phyloP scores from a whole-genome alignment of 2,329 filamentous ascomycete species.

The Calonectria pauciramosa region DNA sequence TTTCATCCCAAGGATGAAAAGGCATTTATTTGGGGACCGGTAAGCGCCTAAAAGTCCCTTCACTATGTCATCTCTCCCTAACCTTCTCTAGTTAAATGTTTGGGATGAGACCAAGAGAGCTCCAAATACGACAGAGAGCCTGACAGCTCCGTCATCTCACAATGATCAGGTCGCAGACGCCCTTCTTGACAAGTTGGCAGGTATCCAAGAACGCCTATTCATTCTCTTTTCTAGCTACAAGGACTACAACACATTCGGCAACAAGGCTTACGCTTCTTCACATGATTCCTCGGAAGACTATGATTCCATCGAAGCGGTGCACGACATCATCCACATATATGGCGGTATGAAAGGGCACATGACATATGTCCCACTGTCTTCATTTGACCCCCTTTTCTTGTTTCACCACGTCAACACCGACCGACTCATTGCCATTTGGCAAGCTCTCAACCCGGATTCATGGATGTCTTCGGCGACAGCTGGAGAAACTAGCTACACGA shows the following conservation, averaged over 20 bases:
- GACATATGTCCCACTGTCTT: slow-evolving; percentile 78
- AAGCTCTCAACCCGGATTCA: slow-evolving; percentile 76
- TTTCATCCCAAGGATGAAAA: slow-evolving; percentile 72
- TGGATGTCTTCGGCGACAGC: slow-evolving; percentile 73
- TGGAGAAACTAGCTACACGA: slow-evolving; percentile 73
- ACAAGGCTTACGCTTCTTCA: slow-evolving; percentile 71
- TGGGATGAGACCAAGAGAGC: slow-evolving; percentile 74
- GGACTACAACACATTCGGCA: slow-evolving; percentile 78
- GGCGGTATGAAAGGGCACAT: slow-evolving; percentile 76
- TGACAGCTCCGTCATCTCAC: slow-evolving; percentile 62
- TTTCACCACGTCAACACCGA: slow-evolving; percentile 84
- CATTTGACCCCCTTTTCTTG: slow-evolving; percentile 86
- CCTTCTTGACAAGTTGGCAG: slow-evolving; percentile 60
- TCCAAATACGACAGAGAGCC: slow-evolving; percentile 54
- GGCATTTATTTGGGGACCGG: slow-evolving; percentile 71
- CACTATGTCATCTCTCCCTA: background rate
- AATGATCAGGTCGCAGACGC: slow-evolving; percentile 68
- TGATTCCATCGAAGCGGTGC: slow-evolving; percentile 76
- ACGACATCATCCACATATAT: slow-evolving; percentile 73
- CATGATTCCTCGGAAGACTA: slow-evolving; percentile 60
- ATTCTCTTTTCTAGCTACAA: slow-evolving; percentile 77
- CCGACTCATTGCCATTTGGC: slow-evolving; percentile 82
- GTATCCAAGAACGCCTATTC: slow-evolving; percentile 74
- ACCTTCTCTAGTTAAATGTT: slow-evolving; percentile 62
- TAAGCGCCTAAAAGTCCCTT: slow-evolving; percentile 54